A percentile compares a stretch with the other conserved stretches of the same genome.
These are phyloP conservation scores for Saprolegnia diclina DNA, from an alignment of 352 stramenopile genomes.

Conservation along the genomic window DNA sequence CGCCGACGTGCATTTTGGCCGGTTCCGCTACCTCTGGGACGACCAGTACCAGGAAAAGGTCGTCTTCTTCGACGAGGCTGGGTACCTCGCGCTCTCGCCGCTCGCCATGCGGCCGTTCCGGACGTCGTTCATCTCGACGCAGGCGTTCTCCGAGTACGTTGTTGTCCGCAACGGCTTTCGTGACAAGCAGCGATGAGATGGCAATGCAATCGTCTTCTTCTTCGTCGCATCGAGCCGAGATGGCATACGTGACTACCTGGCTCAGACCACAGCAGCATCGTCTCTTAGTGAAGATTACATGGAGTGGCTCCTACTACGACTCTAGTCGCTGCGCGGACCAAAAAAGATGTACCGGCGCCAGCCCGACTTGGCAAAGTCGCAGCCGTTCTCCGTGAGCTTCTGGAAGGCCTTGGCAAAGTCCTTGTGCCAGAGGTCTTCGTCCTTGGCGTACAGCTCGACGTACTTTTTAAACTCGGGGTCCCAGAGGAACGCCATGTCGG, in stretches of 20 bases:
- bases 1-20: slow-evolving; percentile 51
- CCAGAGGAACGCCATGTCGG: slow-evolving; percentile 94
- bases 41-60: slow-evolving; percentile 78
- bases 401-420: slow-evolving; percentile 95
- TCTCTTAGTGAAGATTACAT: no score
- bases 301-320: no score
- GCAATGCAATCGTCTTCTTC: no score
- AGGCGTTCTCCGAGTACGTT: slow-evolving; percentile 81
- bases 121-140: slow-evolving; percentile 78
- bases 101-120: slow-evolving; percentile 74
- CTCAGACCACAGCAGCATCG: no score
- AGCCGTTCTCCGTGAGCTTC: slow-evolving; percentile 91
- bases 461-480: slow-evolving; percentile 94
- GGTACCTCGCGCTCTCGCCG: slow-evolving; percentile 68
- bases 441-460: slow-evolving; percentile 97
- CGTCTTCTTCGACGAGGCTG: slow-evolving; percentile 82
- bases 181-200: no score
- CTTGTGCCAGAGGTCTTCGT: slow-evolving; percentile 97
- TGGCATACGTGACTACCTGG: no score
- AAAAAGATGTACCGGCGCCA: slow-evolving; percentile 57
- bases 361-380: slow-evolving; percentile 53
- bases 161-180: slow-evolving; percentile 72
- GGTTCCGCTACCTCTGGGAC: slow-evolving; percentile 78
- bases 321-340: slow-evolving; percentile 40
- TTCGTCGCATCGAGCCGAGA: no score